These are phyloP conservation scores for Misopates orontium DNA, from an alignment of 257 asterid genomes.

Conservation along the genomic window DNA sequence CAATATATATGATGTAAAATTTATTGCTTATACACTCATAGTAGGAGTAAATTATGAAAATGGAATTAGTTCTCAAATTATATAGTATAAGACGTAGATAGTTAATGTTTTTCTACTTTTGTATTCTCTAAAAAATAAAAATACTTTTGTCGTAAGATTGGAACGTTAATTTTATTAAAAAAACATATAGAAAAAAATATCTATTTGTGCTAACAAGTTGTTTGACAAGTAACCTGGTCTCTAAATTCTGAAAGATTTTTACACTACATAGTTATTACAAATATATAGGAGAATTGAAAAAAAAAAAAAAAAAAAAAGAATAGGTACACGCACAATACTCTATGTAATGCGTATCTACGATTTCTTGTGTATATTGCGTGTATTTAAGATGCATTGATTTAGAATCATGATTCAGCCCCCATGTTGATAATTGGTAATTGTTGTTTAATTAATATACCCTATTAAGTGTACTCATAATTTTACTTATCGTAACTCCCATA, in stretches of 20 bases:
- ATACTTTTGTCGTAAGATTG: neutral
- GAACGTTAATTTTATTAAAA: neutral
- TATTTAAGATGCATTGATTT: conserved; percentile 19
- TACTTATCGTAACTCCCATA: conserved; percentile 65
- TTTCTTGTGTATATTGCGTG: conserved; percentile 10
- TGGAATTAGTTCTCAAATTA: conserved; percentile 12
- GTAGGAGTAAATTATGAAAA: neutral
- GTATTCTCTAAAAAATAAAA: too few species aligned
- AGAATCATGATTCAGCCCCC: conserved; percentile 50
- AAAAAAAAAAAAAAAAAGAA: neutral
- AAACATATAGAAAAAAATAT: too few species aligned
- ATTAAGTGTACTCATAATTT: conserved; percentile 44
- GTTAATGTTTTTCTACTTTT: neutral
- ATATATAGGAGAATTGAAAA: neutral
- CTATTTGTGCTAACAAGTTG: too few species aligned
- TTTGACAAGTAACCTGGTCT: too few species aligned
- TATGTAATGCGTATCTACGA: neutral
- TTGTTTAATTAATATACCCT: conserved; percentile 43
- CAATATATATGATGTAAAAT: conserved; percentile 16
- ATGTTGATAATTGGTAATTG: conserved; percentile 49
- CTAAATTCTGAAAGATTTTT: too few species aligned
- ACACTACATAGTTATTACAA: too few species aligned
- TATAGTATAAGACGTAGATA: neutral
- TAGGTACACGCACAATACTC: conserved; percentile 2
- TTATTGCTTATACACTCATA: neutral